Conservation (phyloP, 1,139 yeast genomes). For the Saccharomyces hybrid region DNA sequence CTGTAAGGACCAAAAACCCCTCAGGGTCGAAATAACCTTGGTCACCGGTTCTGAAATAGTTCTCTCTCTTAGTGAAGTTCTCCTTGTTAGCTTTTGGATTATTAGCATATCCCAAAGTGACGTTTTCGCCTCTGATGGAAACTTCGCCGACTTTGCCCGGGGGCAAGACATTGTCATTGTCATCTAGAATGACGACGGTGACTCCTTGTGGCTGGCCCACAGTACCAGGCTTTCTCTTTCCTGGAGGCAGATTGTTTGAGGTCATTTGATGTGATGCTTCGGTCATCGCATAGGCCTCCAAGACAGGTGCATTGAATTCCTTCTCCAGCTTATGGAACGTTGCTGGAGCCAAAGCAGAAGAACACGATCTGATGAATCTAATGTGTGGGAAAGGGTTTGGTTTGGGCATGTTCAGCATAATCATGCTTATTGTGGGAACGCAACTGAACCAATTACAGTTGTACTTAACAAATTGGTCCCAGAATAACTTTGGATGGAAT, state of each 20-base stretch:
- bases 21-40: slow-evolving; percentile 56
- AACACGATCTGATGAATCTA: slow-evolving; percentile 60
- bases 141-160: slow-evolving; percentile 56
- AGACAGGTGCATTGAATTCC: slow-evolving; percentile 52
- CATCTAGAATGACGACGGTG: slow-evolving; percentile 48
- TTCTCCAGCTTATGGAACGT: slow-evolving; percentile 49
- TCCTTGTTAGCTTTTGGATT: slow-evolving; percentile 60
- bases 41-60: slow-evolving; percentile 67
- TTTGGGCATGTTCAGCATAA: slow-evolving; percentile 42
- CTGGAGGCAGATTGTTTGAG: slow-evolving; percentile 58
- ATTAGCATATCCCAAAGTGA: slow-evolving; percentile 62
- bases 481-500: slow-evolving; percentile 52
- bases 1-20: slow-evolving; percentile 51
- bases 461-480: slow-evolving; percentile 45
- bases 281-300: slow-evolving; percentile 75
- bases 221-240: slow-evolving; percentile 55
- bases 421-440: slow-evolving; percentile 65
- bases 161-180: slow-evolving; percentile 38
- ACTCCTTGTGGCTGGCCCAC: slow-evolving; percentile 68
- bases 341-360: slow-evolving; percentile 57
- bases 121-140: slow-evolving; percentile 54
- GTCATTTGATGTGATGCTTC: slow-evolving; percentile 70
- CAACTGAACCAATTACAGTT: slow-evolving; percentile 63
- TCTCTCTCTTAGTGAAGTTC: slow-evolving; percentile 44
- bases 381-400: slow-evolving; percentile 46